A percentile compares a stretch with the other conserved stretches of the same genome.
phyloP scores from a whole-genome alignment of 2,329 filamentous ascomycete species.

The Botrytis tulipae region DNA sequence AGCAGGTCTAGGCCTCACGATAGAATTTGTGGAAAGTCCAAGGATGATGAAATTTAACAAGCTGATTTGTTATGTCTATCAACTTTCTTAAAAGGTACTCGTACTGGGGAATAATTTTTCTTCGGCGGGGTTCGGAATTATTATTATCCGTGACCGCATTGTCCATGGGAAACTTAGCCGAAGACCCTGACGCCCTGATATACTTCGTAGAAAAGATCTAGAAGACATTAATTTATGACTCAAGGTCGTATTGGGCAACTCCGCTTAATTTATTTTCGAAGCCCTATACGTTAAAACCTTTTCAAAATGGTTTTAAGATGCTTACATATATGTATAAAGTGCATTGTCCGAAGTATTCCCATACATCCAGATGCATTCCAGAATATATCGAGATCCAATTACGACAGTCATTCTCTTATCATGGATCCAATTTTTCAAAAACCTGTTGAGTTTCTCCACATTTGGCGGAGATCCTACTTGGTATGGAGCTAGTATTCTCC shows the following conservation, averaged over 20 bases:
- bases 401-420: background rate
- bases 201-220: background rate
- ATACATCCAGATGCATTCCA: background rate
- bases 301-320: background rate
- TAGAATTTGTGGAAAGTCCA: background rate
- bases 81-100: background rate
- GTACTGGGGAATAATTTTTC: background rate
- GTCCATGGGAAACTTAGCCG: constrained; percentile 9
- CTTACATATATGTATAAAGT: background rate
- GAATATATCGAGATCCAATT: background rate
- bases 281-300: background rate
- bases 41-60: background rate
- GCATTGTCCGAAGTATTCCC: constrained; percentile 1
- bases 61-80: background rate
- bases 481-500: background rate
- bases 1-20: background rate
- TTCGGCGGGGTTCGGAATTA: constrained; percentile 2
- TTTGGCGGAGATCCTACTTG: background rate
- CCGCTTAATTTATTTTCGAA: background rate
- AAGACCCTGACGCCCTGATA: background rate
- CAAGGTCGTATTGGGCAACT: background rate
- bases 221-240: background rate
- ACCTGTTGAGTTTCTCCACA: background rate
- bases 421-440: background rate
- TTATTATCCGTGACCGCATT: background rate